Percentiles rank a stretch among this genome's conserved stretches.
Evolutionary conservation across 148 eudicot genomes (phyloP).

Genomic region (Persicaria tinctoria): DNA sequence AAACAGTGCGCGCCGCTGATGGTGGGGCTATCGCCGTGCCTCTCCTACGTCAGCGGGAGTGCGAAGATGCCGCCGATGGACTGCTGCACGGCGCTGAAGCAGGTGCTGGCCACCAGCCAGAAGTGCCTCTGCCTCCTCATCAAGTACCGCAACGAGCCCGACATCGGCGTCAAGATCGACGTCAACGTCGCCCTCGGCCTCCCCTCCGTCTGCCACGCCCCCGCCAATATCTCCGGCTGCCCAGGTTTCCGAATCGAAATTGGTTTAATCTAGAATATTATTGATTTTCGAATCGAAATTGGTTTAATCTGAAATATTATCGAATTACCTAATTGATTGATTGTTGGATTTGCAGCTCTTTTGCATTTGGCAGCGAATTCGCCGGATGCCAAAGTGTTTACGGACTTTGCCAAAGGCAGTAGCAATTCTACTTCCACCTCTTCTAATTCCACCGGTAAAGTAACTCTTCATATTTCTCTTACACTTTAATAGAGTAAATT

Average conservation of each 20-base stretch:
- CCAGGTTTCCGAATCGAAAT: constrained; percentile 27
- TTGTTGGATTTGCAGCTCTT: constrained; percentile 5
- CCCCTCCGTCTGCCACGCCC: constrained; percentile 47
- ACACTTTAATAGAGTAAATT: too few relatives aligned
- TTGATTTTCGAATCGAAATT: neutral
- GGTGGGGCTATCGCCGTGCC: constrained; percentile 48
- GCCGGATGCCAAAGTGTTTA: constrained; percentile 8
- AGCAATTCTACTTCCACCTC: constrained; percentile 7
- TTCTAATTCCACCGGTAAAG: neutral
- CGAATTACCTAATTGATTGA: neutral
- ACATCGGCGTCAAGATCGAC: constrained; percentile 68
- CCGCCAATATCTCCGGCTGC: constrained; percentile 38
- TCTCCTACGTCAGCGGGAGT: constrained; percentile 45
- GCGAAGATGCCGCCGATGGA: constrained; percentile 48
- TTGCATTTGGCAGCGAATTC: constrained; percentile 6
- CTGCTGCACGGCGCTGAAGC: constrained; percentile 53
- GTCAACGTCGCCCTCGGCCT: constrained; percentile 59
- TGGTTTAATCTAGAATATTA: neutral
- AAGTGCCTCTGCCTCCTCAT: constrained; percentile 66
- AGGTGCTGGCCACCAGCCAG: constrained; percentile 42
- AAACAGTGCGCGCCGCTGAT: constrained; percentile 45
- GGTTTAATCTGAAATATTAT: neutral
- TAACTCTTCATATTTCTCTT: neutral
- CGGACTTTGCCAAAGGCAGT: neutral
- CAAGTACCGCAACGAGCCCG: constrained; percentile 66